These are phyloP conservation scores for Lyophyllum decastes DNA, from an alignment of 768 basidiomycete genomes.

Conservation along the genomic window DNA sequence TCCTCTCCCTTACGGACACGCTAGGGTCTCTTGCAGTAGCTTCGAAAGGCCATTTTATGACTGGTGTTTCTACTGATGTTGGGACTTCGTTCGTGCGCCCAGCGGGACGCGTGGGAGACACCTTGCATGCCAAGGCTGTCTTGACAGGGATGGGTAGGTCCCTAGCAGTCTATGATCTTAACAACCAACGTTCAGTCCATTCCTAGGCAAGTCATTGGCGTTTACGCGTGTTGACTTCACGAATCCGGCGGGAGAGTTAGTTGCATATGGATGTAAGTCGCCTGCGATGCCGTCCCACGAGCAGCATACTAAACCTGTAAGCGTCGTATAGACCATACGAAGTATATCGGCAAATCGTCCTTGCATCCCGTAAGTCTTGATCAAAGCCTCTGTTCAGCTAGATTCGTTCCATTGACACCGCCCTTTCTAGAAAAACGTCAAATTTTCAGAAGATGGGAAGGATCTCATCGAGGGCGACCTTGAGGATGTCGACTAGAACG, in stretches of 20 bases:
- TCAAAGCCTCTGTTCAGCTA: background rate
- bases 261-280: slow-evolving; percentile 79
- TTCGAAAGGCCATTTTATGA: slow-evolving; percentile 82
- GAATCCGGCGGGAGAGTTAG: slow-evolving; percentile 60
- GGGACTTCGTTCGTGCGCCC: slow-evolving; percentile 78
- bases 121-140: slow-evolving; percentile 61
- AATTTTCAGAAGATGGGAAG: slow-evolving; percentile 80
- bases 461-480: slow-evolving; percentile 56
- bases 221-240: slow-evolving; percentile 83
- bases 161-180: background rate
- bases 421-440: slow-evolving; percentile 62
- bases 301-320: slow-evolving; percentile 9
- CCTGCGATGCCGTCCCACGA: background rate
- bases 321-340: slow-evolving; percentile 68
- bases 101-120: slow-evolving; percentile 70
- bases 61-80: slow-evolving; percentile 85
- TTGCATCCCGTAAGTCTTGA: slow-evolving; percentile 37
- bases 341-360: slow-evolving; percentile 76
- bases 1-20: slow-evolving; percentile 82
- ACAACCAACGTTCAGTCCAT: background rate
- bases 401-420: background rate
- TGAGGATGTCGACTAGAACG: slow-evolving; percentile 42
- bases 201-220: slow-evolving; percentile 74
- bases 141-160: slow-evolving; percentile 69
- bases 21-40: slow-evolving; percentile 85